Evolutionary conservation across 148 eudicot genomes (phyloP).

Genomic region (Fagopyrum esculentum): DNA sequence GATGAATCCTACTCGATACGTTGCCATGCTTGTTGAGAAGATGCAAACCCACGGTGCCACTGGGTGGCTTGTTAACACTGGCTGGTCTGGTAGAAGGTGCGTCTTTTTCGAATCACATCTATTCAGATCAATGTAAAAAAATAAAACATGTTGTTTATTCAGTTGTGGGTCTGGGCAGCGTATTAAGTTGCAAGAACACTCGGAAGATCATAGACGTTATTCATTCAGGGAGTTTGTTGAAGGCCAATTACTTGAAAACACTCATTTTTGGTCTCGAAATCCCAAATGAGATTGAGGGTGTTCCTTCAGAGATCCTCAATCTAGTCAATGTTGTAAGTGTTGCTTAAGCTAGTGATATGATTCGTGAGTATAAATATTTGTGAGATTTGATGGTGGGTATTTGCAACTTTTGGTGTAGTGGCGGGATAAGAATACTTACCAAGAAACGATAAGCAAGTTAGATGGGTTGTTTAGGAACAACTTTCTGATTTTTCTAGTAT

Average conservation of each 20-base stretch:
- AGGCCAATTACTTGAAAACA: conserved; percentile 46
- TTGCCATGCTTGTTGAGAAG: conserved; percentile 74
- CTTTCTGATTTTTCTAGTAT: no score
- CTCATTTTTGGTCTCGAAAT: conserved; percentile 77
- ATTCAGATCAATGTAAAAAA: background rate
- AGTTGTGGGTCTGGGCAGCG: conserved; percentile 83
- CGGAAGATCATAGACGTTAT: conserved; percentile 72
- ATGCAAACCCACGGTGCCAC: conserved; percentile 73
- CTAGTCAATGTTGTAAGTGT: conserved; percentile 62
- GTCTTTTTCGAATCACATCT: background rate
- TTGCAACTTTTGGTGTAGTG: conserved; percentile 32
- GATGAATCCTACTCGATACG: conserved; percentile 78
- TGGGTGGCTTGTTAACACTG: conserved; percentile 83
- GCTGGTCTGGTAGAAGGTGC: conserved; percentile 87
- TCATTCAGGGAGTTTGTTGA: conserved; percentile 52
- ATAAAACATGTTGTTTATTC: background rate
- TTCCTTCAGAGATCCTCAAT: conserved; percentile 72
- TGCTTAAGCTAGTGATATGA: background rate
- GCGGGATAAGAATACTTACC: conserved; percentile 49
- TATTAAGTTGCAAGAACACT: conserved; percentile 62
- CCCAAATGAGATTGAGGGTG: conserved; percentile 57
- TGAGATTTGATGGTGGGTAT: background rate
- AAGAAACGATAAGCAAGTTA: conserved; percentile 48
- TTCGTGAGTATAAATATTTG: background rate
- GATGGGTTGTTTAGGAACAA: conserved; percentile 64